Conservation (phyloP, 2,329 filamentous ascomycete genomes). For the Alternaria angustiovoidea region DNA sequence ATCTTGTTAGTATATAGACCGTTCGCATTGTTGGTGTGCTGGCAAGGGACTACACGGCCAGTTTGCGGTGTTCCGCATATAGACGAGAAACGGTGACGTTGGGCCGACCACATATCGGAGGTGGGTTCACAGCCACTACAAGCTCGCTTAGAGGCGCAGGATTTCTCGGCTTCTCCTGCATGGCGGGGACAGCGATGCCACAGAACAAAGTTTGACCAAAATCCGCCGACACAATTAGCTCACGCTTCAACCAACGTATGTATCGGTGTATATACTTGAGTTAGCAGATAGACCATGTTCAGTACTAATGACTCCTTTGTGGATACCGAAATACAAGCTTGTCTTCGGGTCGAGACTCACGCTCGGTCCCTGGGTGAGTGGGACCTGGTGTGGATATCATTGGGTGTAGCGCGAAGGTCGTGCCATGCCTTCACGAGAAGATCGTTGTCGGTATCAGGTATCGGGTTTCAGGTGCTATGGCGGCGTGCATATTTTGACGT, state of each 20-base stretch:
- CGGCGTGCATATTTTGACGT: conserved; percentile 28
- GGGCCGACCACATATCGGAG: conserved; percentile 22
- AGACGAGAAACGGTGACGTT: conserved; percentile 23
- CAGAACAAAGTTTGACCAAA: conserved; percentile 17
- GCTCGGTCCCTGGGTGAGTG: conserved; percentile 13
- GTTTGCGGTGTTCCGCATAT: conserved; percentile 9
- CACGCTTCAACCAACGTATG: conserved; percentile 10
- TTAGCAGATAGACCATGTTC: conserved; percentile 9
- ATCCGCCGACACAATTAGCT: conserved; percentile 7
- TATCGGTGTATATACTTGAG: conserved; percentile 13
- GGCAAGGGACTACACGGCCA: conserved; percentile 6
- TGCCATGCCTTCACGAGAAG: conserved; percentile 24
- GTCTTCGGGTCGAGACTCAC: conserved; percentile 25
- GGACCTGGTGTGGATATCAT: conserved; percentile 18
- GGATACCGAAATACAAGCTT: conserved; percentile 24
- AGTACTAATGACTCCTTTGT: conserved; percentile 6
- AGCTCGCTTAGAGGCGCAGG: conserved; percentile 17
- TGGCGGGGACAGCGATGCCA: conserved; percentile 17
- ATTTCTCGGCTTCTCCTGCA: conserved; percentile 19
- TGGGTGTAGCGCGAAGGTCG: conserved; percentile 25
- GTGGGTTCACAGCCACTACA: conserved; percentile 18
- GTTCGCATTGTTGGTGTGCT: conserved; percentile 6
- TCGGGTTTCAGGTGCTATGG: conserved; percentile 38
- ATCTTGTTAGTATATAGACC: neutral
- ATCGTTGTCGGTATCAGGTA: conserved; percentile 31